Percentiles rank a stretch among this genome's conserved stretches.
Evolutionary conservation across 2,329 filamentous ascomycete species (phyloP).

Genomic region (Diaporthe destruens): DNA sequence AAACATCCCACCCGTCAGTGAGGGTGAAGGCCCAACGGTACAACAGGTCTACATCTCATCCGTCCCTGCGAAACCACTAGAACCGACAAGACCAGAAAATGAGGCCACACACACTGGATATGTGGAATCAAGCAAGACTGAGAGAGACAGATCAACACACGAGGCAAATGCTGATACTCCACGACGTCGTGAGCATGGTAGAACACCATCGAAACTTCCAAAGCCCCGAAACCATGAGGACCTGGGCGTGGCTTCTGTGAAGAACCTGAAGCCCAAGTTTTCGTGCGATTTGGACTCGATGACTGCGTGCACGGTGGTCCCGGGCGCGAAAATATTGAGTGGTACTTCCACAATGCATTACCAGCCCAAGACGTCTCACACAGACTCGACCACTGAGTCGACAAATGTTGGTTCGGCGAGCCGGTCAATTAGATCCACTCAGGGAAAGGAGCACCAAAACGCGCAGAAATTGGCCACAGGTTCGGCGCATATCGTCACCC

Average conservation of each 20-base stretch:
- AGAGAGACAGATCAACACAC: neutral
- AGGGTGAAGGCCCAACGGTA: neutral
- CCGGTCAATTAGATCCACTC: slow-evolving; percentile 17
- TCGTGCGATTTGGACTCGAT: slow-evolving; percentile 26
- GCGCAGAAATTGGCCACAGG: neutral
- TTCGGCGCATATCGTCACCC: neutral
- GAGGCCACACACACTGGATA: neutral
- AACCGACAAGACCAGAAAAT: neutral
- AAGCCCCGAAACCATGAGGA: neutral
- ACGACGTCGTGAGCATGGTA: neutral
- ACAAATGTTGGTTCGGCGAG: slow-evolving; percentile 8
- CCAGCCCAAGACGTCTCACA: slow-evolving; percentile 28
- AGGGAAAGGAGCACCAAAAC: neutral
- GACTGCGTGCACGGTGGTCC: slow-evolving; percentile 25
- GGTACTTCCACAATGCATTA: slow-evolving; percentile 39
- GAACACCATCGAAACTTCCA: neutral
- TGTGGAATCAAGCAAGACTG: neutral
- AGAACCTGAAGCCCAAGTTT: slow-evolving; percentile 12
- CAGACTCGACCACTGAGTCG: neutral
- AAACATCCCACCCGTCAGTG: neutral
- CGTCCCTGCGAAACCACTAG: neutral
- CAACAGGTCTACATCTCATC: neutral
- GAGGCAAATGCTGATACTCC: neutral
- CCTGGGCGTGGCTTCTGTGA: slow-evolving; percentile 9
- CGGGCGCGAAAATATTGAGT: slow-evolving; percentile 36